A percentile compares a stretch with the other conserved stretches of the same genome.
Evolutionary conservation across 2,329 filamentous ascomycete genomes (phyloP).

Genomic region (Alternaria gaisen): DNA sequence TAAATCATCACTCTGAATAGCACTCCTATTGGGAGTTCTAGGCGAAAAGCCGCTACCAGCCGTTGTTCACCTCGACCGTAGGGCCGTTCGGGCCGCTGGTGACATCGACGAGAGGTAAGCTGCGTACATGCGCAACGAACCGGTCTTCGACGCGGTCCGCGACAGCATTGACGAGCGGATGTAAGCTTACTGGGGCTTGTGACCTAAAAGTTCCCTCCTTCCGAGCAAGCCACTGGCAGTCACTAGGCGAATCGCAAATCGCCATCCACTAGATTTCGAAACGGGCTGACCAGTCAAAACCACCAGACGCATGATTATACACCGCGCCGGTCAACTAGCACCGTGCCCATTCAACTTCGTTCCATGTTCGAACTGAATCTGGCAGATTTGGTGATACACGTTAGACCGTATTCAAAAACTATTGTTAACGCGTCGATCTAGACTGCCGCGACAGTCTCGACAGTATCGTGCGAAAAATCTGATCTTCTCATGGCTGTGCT

Average conservation of each 20-base stretch:
- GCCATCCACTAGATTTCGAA: conserved; percentile 1
- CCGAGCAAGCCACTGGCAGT: conserved; percentile 8
- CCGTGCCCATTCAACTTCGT: neutral
- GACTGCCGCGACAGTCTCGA: neutral
- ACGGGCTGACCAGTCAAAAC: conserved; percentile 6
- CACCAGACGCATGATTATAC: conserved; percentile 1
- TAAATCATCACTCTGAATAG: neutral
- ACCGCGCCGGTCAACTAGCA: neutral
- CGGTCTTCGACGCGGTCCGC: conserved; percentile 13
- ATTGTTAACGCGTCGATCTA: neutral
- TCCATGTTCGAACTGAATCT: neutral
- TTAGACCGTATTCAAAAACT: conserved; percentile 8
- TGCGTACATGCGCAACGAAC: conserved; percentile 5
- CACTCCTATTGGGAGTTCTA: conserved; percentile 1
- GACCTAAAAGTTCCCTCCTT: conserved; percentile 4
- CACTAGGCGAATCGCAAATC: conserved; percentile 6
- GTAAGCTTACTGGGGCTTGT: conserved; percentile 24
- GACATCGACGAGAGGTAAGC: conserved; percentile 3
- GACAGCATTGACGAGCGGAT: conserved; percentile 12
- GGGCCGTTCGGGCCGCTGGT: conserved; percentile 12
- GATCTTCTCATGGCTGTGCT: neutral
- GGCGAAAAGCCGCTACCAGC: conserved; percentile 2
- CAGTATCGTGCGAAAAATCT: neutral
- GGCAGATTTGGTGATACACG: conserved; percentile 6
- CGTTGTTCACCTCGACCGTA: conserved; percentile 1